Base-by-base conservation (phyloP, 2,329 filamentous ascomycete genomes). In the Acarospora socialis region DNA sequence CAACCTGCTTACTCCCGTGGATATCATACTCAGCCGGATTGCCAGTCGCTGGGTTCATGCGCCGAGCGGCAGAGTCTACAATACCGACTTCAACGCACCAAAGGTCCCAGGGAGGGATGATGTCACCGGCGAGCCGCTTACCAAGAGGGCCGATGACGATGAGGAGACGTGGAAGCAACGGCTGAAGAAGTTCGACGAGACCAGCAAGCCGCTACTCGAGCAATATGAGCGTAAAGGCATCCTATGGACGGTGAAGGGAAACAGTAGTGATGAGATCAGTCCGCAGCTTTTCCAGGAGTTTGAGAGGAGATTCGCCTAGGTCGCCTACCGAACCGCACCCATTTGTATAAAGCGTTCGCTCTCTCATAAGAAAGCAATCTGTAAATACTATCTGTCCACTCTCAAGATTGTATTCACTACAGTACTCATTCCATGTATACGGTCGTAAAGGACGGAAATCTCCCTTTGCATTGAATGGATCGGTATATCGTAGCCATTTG, bases 1-100 rank as follows among this genome's bases (percentile, higher is more conserved):
- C 37, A 83, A 81, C 34, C 66, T 95, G 45, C 70, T 78, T 50
- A 95, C 87, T 0, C 90, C 90, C 0, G 72, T 81, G 20, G 71
- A 78, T 6, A 81, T 94, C 38, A 84, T 98, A 38, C 68, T 95
- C 43, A 74, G 84, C 45, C 79, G 90, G 34, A 94, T 98, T 45
- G 74, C 81, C 25, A 84, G 83, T 31, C 78, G 90, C 35, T 94
- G 86, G 86, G 78, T 94, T 23, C 90, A 98, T 56, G 80, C 81
- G 47, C 75, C 83, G 1, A 92, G 83, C 0, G 90, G 90, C 2
- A 70, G 90, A 17, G 79, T 94, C 10, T 98, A 98, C 65, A 98
- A 98, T 54, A 92, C 84, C 2, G 76, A 76, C 0, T 98, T 93
- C 63, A 84, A 95, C 50, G 69, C 80, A 5, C 90, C 90, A 1